Conservation (phyloP, 1,284 basidiomycete genomes). For the Gomphus sp. region DNA sequence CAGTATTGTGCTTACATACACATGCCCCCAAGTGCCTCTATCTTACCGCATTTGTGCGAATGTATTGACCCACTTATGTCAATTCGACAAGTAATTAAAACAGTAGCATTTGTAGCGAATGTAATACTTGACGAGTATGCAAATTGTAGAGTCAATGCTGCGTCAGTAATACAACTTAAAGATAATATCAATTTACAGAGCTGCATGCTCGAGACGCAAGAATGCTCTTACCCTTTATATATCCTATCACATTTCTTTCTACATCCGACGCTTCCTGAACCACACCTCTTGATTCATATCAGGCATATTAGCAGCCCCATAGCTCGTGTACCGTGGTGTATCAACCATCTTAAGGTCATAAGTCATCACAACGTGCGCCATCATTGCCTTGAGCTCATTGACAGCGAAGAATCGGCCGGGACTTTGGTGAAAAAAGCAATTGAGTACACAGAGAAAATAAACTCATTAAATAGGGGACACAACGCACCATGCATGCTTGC, state of each 20-base stretch:
- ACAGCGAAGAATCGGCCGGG: constrained; percentile 40
- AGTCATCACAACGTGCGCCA: constrained; percentile 32
- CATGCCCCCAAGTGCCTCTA: no score
- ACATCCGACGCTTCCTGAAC: not conserved
- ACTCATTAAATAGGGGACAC: not conserved
- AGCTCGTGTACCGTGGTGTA: not conserved
- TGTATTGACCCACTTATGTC: no score
- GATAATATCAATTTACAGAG: no score
- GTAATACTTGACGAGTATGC: no score
- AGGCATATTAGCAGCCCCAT: not conserved
- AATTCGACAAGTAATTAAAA: no score
- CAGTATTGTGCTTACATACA: no score
- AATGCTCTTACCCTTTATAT: no score
- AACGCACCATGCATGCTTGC: constrained; percentile 20
- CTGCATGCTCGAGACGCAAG: no score
- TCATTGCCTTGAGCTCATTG: constrained; percentile 34
- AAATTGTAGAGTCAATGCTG: no score
- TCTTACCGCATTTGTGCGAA: no score
- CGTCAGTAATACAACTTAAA: no score
- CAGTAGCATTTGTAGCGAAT: no score
- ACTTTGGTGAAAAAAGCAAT: constrained; percentile 16
- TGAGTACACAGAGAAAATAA: constrained; percentile 7
- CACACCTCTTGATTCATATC: not conserved
- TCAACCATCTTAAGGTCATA: constrained; percentile 36
- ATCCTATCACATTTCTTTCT: not conserved